A percentile compares a stretch with the other conserved stretches of the same genome.
phyloP scores from a whole-genome alignment of 176 grass and related monocot species.

The Chloris gayana region DNA sequence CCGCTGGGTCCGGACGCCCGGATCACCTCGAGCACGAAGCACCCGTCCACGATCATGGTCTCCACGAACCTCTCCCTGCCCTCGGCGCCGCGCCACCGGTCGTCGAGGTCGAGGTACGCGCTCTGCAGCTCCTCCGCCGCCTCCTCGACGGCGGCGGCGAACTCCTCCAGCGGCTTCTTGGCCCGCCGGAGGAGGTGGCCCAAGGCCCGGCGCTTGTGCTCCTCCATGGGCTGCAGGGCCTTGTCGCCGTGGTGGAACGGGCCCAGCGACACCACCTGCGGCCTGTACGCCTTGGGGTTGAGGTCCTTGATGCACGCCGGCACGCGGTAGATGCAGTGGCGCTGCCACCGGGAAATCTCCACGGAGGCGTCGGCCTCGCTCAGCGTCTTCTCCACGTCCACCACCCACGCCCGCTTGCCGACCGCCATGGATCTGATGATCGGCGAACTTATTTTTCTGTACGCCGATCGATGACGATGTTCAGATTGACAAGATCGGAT shows the following conservation, averaged over 20 bases:
- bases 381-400: conserved; percentile 51
- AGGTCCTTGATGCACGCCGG: conserved; percentile 74
- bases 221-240: conserved; percentile 60
- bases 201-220: conserved; percentile 74
- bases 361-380: conserved; percentile 25
- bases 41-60: conserved; percentile 73
- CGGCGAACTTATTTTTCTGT: background rate
- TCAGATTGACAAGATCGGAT: background rate
- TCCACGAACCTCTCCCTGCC: conserved; percentile 52
- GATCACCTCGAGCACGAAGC: conserved; percentile 87
- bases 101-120: conserved; percentile 44
- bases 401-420: conserved; percentile 44
- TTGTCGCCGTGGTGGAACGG: conserved; percentile 66
- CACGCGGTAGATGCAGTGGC: conserved; percentile 66
- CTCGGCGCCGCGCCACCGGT: conserved; percentile 13
- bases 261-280: conserved; percentile 72
- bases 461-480: background rate
- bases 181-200: conserved; percentile 67
- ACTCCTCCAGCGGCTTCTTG: conserved; percentile 34
- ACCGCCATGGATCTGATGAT: background rate
- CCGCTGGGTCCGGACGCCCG: conserved; percentile 12
- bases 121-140: conserved; percentile 36
- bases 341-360: conserved; percentile 60
- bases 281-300: conserved; percentile 58
- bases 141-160: conserved; percentile 47